Evolutionary conservation across 2,329 filamentous ascomycete genomes (phyloP).

Genomic region (Xylariomycetidae sp.): DNA sequence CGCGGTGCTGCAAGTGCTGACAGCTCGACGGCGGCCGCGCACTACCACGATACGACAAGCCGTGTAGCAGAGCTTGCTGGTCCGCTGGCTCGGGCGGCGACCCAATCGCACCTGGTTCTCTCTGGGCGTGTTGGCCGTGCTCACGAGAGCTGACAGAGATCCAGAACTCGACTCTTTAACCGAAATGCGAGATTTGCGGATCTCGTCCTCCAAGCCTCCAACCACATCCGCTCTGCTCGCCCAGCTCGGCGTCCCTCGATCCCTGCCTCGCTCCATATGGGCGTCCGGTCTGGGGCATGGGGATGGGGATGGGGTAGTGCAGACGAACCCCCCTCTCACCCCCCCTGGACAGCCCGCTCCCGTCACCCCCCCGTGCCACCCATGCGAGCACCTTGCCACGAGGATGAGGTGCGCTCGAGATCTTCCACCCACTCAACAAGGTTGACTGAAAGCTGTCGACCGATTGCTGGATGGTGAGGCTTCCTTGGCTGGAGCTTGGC

Average conservation of each 20-base stretch:
- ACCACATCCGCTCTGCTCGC: slow-evolving; percentile 7
- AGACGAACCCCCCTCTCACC: slow-evolving; percentile 6
- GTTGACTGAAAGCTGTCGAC: slow-evolving; percentile 1
- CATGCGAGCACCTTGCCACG: slow-evolving; percentile 19
- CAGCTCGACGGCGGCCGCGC: no score
- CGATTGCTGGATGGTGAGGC: slow-evolving; percentile 12
- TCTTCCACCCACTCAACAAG: slow-evolving; percentile 10
- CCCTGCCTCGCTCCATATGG: slow-evolving; percentile 7
- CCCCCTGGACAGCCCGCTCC: neutral
- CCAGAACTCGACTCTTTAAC: slow-evolving; percentile 18
- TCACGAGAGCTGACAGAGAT: slow-evolving; percentile 4
- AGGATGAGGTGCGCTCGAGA: slow-evolving; percentile 18
- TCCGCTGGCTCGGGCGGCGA: slow-evolving; percentile 5
- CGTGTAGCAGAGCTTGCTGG: slow-evolving; percentile 11
- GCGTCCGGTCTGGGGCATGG: slow-evolving; percentile 9
- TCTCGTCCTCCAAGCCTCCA: slow-evolving; percentile 5
- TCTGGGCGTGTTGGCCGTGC: slow-evolving; percentile 1
- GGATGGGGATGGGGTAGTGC: slow-evolving; percentile 18
- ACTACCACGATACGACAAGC: slow-evolving; percentile 3
- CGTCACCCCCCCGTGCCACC: no score
- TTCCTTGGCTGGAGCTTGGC: slow-evolving; percentile 7
- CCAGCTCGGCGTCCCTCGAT: slow-evolving; percentile 13
- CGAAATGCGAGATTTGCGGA: slow-evolving; percentile 14
- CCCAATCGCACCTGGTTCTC: slow-evolving; percentile 3
- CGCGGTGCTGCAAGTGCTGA: slow-evolving; percentile 4